phyloP scores from a whole-genome alignment of 306 rosid genomes.

The Begonia loranthoides region DNA sequence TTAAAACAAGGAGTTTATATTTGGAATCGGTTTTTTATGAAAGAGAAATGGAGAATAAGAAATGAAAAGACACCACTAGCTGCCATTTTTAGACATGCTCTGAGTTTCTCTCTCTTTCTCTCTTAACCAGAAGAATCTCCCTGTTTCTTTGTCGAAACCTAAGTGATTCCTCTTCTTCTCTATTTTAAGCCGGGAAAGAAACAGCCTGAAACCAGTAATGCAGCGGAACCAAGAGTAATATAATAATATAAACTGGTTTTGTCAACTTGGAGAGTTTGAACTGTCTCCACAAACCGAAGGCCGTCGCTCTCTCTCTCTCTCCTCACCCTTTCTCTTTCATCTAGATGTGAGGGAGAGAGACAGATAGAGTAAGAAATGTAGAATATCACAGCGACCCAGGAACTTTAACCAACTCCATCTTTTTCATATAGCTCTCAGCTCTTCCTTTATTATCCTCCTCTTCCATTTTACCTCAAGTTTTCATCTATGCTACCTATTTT shows the following conservation, averaged over 20 bases:
- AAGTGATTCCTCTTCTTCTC: constrained; percentile 8
- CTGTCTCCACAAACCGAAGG: constrained; percentile 11
- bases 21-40: too few species aligned
- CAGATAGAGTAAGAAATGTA: not conserved
- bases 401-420: not conserved
- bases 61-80: constrained; percentile 27
- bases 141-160: constrained; percentile 22
- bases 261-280: constrained; percentile 27
- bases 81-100: constrained; percentile 38
- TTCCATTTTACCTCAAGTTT: too few species aligned
- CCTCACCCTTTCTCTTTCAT: too few species aligned
- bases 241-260: not conserved
- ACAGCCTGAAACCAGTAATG: too few species aligned
- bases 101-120: constrained; percentile 2
- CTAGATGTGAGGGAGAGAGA: constrained; percentile 1
- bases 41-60: constrained; percentile 18
- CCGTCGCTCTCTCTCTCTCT: constrained; percentile 2
- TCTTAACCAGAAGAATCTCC: constrained; percentile 42
- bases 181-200: too few species aligned
- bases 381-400: not conserved
- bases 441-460: too few species aligned
- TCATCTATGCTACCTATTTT: not conserved
- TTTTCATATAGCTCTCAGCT: not conserved
- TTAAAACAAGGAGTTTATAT: too few species aligned
- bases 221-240: too few species aligned